phyloP scores from a whole-genome alignment of 2,329 filamentous ascomycete genomes.

The Aspergillus nomiae region DNA sequence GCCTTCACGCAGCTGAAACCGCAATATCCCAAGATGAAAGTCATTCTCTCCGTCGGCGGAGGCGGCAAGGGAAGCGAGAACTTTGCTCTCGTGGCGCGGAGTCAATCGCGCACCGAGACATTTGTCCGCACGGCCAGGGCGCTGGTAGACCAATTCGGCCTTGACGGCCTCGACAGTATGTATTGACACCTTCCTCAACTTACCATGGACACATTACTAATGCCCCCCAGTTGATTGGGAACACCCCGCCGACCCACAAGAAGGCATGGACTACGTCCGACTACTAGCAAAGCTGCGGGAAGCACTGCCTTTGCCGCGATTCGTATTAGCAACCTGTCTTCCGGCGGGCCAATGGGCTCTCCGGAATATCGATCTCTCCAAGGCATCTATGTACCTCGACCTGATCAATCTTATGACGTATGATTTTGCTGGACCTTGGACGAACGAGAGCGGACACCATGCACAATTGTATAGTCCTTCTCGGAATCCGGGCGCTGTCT shows the following conservation, averaged over 20 bases:
- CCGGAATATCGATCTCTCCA: conserved; percentile 67
- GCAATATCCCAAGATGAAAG: conserved; percentile 68
- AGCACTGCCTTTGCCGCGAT: conserved; percentile 68
- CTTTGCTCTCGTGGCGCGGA: conserved; percentile 68
- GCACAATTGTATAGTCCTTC: conserved; percentile 68
- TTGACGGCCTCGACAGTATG: conserved; percentile 77
- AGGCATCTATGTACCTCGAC: conserved; percentile 68
- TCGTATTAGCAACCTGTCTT: conserved; percentile 71
- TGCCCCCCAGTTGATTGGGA: conserved; percentile 71
- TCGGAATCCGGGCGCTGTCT: conserved; percentile 48
- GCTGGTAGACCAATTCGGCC: conserved; percentile 69
- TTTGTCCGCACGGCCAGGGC: conserved; percentile 69
- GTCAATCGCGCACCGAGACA: conserved; percentile 62
- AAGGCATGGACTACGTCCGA: conserved; percentile 70
- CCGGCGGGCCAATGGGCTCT: conserved; percentile 68
- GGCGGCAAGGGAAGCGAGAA: conserved; percentile 63
- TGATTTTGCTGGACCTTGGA: conserved; percentile 76
- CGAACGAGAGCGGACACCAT: conserved; percentile 68
- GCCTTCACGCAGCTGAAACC: conserved; percentile 74
- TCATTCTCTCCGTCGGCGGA: conserved; percentile 78
- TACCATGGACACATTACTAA: neutral
- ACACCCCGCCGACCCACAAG: conserved; percentile 66
- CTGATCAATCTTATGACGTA: conserved; percentile 79
- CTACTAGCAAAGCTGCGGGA: conserved; percentile 68
- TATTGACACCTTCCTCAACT: conserved; percentile 3